Evolutionary conservation across 305 asterid genomes (phyloP).

Genomic region (Fraxinus greggii): DNA sequence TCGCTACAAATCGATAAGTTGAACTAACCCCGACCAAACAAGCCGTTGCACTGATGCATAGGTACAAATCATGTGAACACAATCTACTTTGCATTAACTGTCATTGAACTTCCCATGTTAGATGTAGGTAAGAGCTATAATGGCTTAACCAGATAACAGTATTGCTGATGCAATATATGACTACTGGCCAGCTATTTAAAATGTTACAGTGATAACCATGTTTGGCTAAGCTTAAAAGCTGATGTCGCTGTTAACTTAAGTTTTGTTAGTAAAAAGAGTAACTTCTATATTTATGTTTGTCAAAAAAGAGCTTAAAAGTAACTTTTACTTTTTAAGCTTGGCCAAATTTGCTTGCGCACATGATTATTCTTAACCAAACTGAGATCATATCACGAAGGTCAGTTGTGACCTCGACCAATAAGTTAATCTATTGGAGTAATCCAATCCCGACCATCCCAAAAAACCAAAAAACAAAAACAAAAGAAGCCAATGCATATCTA

Average conservation of each 20-base stretch:
- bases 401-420: background rate
- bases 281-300: background rate
- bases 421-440: background rate
- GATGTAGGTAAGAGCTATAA: conserved; percentile 48
- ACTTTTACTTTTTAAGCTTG: background rate
- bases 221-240: background rate
- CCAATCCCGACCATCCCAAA: background rate
- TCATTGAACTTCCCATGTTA: conserved; percentile 30
- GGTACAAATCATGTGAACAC: conserved; percentile 34
- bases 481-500: conserved; percentile 1
- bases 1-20: background rate
- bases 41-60: conserved; percentile 8
- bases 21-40: conserved; percentile 29
- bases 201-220: background rate
- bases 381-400: background rate
- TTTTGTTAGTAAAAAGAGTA: background rate
- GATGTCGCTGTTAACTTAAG: background rate
- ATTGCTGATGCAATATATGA: background rate
- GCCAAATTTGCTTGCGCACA: background rate
- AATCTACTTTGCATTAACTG: conserved; percentile 38
- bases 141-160: conserved; percentile 29
- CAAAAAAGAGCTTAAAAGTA: background rate
- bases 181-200: background rate
- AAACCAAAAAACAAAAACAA: no score
- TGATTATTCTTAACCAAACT: background rate